Percentiles rank a stretch among this genome's conserved stretches.
Conservation (phyloP, 139 green algal genomes). For the Coccomyxa sp. region DNA sequence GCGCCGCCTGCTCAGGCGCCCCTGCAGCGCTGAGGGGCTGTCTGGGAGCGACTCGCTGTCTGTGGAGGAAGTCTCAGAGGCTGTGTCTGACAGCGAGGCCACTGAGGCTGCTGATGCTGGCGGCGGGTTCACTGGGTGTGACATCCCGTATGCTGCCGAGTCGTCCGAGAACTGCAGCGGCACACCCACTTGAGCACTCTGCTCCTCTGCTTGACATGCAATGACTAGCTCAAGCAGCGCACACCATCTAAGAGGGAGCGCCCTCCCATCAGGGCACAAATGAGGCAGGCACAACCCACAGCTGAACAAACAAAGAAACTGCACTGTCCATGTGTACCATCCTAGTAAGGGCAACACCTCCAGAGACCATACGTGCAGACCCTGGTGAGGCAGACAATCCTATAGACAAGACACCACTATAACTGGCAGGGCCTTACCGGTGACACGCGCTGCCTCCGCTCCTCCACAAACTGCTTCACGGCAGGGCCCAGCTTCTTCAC, state of each 20-base stretch:
- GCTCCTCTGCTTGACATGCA: neutral
- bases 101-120: neutral
- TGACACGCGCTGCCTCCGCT: slow-evolving; percentile 36
- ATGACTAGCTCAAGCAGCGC: neutral
- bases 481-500: slow-evolving; percentile 64
- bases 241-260: neutral
- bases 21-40: neutral
- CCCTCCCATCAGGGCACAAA: no score
- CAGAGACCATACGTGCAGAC: neutral
- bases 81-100: neutral
- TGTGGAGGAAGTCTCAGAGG: neutral
- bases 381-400: neutral
- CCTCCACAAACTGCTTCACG: slow-evolving; percentile 55
- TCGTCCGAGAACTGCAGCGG: slow-evolving; percentile 21
- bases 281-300: no score
- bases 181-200: neutral
- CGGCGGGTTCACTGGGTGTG: neutral
- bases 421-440: slow-evolving; percentile 2
- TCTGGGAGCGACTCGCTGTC: neutral
- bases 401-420: neutral
- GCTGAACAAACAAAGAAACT: no score
- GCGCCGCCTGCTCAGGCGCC: neutral
- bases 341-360: no score
- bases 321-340: neutral
- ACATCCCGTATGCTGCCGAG: slow-evolving; percentile 25